Conservation (phyloP, 306 rosid genomes). For the Castanea sativa region DNA sequence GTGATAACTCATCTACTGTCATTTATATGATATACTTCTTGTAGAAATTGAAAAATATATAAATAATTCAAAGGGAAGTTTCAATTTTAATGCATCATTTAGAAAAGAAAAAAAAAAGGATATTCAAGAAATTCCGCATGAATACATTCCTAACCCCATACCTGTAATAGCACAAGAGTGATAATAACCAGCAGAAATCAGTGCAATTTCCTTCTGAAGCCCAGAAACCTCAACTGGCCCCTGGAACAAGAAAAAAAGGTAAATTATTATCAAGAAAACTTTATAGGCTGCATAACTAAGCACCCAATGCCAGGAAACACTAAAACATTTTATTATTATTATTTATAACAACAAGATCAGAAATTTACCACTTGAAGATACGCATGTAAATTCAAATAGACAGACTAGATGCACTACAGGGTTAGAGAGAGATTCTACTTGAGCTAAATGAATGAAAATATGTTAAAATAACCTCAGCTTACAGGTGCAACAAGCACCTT, state of each 20-base stretch:
- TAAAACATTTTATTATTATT: not conserved
- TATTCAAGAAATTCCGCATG: not conserved
- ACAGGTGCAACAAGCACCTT: not conserved
- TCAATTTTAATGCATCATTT: not conserved
- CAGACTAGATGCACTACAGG: not conserved
- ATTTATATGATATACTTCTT: not conserved
- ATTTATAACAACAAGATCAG: not conserved
- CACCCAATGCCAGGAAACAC: not conserved
- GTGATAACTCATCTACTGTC: not conserved
- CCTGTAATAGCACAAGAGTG: slow-evolving; percentile 92
- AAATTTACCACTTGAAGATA: not conserved
- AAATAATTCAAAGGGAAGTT: not conserved
- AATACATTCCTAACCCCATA: slow-evolving; percentile 22
- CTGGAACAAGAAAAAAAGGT: slow-evolving; percentile 38
- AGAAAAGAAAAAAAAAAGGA: not conserved
- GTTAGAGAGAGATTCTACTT: not conserved
- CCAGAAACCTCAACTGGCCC: slow-evolving; percentile 67
- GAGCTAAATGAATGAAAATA: not conserved
- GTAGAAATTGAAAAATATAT: not conserved
- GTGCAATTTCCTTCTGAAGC: slow-evolving; percentile 58
- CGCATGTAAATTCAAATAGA: not conserved
- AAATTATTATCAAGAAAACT: slow-evolving; percentile 8
- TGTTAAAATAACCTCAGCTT: not conserved
- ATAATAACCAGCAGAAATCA: slow-evolving; percentile 78
- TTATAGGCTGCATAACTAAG: not conserved